These are phyloP conservation scores for Pythium diclinum DNA, from an alignment of 352 stramenopile genomes.

Conservation along the genomic window DNA sequence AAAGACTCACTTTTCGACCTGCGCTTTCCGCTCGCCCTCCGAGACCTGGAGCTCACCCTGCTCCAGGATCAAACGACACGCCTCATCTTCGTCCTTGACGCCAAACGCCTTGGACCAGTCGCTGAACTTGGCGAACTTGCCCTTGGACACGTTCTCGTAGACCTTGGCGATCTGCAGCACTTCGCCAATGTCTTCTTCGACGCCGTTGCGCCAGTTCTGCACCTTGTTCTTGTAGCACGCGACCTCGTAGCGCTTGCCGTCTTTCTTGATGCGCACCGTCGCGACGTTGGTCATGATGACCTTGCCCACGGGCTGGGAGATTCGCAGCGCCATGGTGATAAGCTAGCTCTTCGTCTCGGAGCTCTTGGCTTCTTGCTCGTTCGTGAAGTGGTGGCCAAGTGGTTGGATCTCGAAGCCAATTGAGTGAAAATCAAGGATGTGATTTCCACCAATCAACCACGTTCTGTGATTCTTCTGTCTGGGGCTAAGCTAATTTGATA, in stretches of 20 bases:
- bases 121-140: constrained; percentile 94
- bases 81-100: constrained; percentile 89
- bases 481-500: not conserved
- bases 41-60: constrained; percentile 97
- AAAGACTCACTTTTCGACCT: constrained; percentile 81
- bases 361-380: not conserved
- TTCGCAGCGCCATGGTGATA: constrained; percentile 33
- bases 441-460: constrained; percentile 19
- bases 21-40: constrained; percentile 92
- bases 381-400: constrained; percentile 1
- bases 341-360: not conserved
- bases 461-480: constrained; percentile 1
- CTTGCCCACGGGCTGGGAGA: constrained; percentile 80
- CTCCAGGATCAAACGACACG: constrained; percentile 94
- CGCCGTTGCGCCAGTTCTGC: constrained; percentile 96
- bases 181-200: constrained; percentile 97
- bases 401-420: constrained; percentile 3
- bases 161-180: constrained; percentile 97
- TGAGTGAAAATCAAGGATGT: not conserved
- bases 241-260: constrained; percentile 98
- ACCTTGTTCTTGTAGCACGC: constrained; percentile 99
- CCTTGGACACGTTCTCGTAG: constrained; percentile 98
- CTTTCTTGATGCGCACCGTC: constrained; percentile 93
- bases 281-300: constrained; percentile 96
- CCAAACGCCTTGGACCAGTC: constrained; percentile 94